These are phyloP conservation scores for Cantharellus cinnabarinus DNA, from an alignment of 768 basidiomycete genomes.

Conservation along the genomic window DNA sequence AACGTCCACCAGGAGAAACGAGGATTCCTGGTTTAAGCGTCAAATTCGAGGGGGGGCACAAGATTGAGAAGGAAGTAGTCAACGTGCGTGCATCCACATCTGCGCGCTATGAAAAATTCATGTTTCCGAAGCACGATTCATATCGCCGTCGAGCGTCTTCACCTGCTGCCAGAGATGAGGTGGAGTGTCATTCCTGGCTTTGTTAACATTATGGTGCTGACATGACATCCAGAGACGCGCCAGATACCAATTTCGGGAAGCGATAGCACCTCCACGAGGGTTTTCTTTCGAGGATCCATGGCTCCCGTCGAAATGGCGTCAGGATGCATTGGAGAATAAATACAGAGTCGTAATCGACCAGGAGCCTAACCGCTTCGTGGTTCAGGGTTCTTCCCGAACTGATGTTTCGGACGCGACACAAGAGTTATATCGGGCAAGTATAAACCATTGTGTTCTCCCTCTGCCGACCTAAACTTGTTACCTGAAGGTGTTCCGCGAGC, in stretches of 20 bases:
- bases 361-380: not conserved
- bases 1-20: not conserved
- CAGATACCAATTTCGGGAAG: not conserved
- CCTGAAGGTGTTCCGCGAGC: not conserved
- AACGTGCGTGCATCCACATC: too few relatives aligned
- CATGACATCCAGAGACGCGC: not conserved
- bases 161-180: not conserved
- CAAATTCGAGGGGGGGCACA: not conserved
- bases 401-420: not conserved
- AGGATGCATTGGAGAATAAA: not conserved
- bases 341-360: not conserved
- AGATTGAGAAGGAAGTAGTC: not conserved
- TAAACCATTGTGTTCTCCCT: not conserved
- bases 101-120: too few relatives aligned
- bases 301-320: not conserved
- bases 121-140: too few relatives aligned
- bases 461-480: not conserved
- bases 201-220: not conserved
- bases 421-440: not conserved
- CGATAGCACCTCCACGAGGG: not conserved
- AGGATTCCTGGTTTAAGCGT: not conserved
- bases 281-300: not conserved
- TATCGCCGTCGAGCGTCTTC: not conserved
- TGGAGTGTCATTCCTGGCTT: not conserved
- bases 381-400: not conserved